These are phyloP conservation scores for Akanthomyces uredinophilus DNA, from an alignment of 2,329 filamentous ascomycete genomes.

Conservation along the genomic window DNA sequence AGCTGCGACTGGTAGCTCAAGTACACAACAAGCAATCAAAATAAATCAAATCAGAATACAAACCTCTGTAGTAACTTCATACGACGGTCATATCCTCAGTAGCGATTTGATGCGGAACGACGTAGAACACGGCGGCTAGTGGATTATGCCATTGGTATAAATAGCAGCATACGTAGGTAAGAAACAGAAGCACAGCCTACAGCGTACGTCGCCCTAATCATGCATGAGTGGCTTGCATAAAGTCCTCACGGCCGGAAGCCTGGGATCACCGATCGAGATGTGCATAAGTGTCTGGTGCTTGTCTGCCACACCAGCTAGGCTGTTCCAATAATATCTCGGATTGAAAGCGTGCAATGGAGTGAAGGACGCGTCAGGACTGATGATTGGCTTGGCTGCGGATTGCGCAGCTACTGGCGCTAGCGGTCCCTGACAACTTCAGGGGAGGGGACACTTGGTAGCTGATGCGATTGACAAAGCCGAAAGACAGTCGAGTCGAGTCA, in stretches of 20 bases:
- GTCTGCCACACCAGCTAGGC: neutral
- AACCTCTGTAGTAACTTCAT: neutral
- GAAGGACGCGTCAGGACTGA: slow-evolving; percentile 2
- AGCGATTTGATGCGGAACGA: neutral
- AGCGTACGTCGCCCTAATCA: neutral
- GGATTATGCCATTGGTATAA: neutral
- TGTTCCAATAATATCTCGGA: neutral
- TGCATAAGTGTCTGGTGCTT: neutral
- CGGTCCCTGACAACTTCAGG: neutral
- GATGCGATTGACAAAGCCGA: neutral
- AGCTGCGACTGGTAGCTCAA: slow-evolving; percentile 60
- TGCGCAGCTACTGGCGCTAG: neutral
- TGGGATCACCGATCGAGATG: slow-evolving; percentile 6
- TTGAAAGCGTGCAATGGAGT: neutral
- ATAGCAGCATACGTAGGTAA: slow-evolving; percentile 7
- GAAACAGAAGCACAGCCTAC: neutral
- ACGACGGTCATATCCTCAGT: neutral
- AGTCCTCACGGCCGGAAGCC: neutral
- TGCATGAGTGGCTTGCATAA: neutral
- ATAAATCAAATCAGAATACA: neutral
- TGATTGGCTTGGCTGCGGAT: neutral
- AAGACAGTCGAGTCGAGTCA: no score
- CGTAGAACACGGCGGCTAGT: neutral
- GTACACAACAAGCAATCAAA: neutral
- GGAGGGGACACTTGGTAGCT: neutral